Percentiles rank a stretch among this genome's conserved stretches.
These are phyloP conservation scores for Diaporthe ilicicola DNA, from an alignment of 2,329 filamentous ascomycete genomes.

Conservation along the genomic window DNA sequence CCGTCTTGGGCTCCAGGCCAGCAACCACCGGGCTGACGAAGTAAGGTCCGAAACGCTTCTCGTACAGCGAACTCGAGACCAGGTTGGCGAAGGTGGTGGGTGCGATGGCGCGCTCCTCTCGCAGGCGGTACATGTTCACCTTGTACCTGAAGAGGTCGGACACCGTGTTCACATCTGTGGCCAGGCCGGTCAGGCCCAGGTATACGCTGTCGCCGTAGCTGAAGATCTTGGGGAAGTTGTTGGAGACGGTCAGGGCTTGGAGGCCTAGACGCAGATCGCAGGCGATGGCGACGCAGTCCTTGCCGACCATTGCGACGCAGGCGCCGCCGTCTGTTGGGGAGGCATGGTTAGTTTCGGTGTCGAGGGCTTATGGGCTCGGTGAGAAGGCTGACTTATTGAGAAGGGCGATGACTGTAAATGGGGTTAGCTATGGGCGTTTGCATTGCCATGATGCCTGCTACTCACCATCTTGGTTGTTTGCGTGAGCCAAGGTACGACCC, in stretches of 20 bases:
- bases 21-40: slow-evolving; percentile 96
- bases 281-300: slow-evolving; percentile 99
- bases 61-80: slow-evolving; percentile 89
- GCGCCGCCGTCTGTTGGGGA: slow-evolving; percentile 77
- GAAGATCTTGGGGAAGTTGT: slow-evolving; percentile 99
- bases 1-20: slow-evolving; percentile 92
- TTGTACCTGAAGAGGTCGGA: slow-evolving; percentile 99
- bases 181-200: slow-evolving; percentile 93
- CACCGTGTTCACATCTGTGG: slow-evolving; percentile 94
- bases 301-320: slow-evolving; percentile 98
- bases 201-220: slow-evolving; percentile 89
- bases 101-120: slow-evolving; percentile 96
- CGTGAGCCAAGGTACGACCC: background rate
- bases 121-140: slow-evolving; percentile 99
- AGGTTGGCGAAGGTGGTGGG: slow-evolving; percentile 97
- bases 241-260: slow-evolving; percentile 95
- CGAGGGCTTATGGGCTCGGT: slow-evolving; percentile 28
- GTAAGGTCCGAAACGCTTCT: slow-evolving; percentile 94
- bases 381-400: slow-evolving; percentile 81
- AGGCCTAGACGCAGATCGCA: slow-evolving; percentile 98
- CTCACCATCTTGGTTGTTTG: slow-evolving; percentile 44
- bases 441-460: background rate
- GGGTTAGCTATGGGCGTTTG: slow-evolving; percentile 44
- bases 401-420: slow-evolving; percentile 80
- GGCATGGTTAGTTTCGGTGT: slow-evolving; percentile 35